Evolutionary conservation across 2,329 filamentous ascomycete genomes (phyloP), one percentile per base, ranked within the genome.

Genomic region (Microcyclosporella mali): DNA sequence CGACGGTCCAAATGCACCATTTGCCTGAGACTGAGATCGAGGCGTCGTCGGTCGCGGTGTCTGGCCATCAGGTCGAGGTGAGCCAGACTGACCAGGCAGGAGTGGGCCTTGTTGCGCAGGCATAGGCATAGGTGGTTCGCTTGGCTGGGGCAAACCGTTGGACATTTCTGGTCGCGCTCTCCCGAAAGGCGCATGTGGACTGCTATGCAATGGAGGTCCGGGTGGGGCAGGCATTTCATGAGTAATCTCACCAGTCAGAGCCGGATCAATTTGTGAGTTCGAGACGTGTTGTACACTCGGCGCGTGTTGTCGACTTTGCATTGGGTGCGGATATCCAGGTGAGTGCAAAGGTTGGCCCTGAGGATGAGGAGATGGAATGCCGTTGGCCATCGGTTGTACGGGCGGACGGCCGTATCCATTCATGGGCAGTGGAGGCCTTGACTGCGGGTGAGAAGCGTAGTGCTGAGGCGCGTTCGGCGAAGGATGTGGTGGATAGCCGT

Each of bases 331-430:
- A 33, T 44, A 49, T 9, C 37, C 43, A 18, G 51, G 44, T 17
- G 53, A 51, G 16, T 50, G 51, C 35, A 52, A 25, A 9, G 47
- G 40, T 14, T 61, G 51, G 15, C 41, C 64, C 42, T 63, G 49
- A 18, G 57, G 40, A 25, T 46, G 65, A 18, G 66, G 62, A 17
- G 66, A 66, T 32, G 61, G 60, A 51, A 67, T 52, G 28, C 67
- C 64, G 41, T 67, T 67, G 21, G 53, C 17, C 35, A 52, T 37
- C 52, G 53, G 16, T 31, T 46, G 50, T 32, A 14, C 12, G 14
- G 37, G 41, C 16, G 35, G 40, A 30, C 33, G 36, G 7, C 30
- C 36, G 35, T 35, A 44, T n/a, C 34, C 31, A 34, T 43, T 30
- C 21, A 19, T 12, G n/a, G 36, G 18, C 21, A 25, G 6, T 31